These are phyloP conservation scores for Kurtzmaniella quercitrusa DNA, from an alignment of 1,139 yeast species.

Conservation along the genomic window DNA sequence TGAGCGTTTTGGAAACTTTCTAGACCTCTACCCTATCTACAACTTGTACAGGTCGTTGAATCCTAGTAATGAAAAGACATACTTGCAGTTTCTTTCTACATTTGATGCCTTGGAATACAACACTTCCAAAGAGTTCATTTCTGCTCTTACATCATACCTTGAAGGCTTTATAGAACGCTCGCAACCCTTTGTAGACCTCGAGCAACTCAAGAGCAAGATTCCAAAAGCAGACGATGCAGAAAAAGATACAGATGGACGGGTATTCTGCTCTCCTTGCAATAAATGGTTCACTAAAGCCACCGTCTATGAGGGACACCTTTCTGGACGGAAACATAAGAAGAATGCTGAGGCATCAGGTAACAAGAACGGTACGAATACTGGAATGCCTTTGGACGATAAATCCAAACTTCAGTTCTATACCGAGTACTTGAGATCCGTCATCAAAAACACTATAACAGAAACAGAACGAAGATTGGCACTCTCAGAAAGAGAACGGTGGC, in stretches of 20 bases:
- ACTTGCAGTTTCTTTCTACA: constrained; percentile 47
- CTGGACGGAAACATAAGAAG: constrained; percentile 73
- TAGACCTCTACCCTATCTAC: constrained; percentile 55
- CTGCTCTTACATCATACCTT: constrained; percentile 43
- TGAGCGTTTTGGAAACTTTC: constrained; percentile 60
- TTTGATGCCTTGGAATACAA: constrained; percentile 38
- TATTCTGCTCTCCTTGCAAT: constrained; percentile 63
- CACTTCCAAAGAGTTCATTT: constrained; percentile 42
- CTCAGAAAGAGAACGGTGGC: constrained; percentile 67
- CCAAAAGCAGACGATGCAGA: constrained; percentile 9
- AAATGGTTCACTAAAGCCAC: constrained; percentile 60
- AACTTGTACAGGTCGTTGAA: constrained; percentile 47
- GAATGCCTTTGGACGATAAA: constrained; percentile 2
- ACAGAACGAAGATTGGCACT: constrained; percentile 64
- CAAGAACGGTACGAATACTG: constrained; percentile 4
- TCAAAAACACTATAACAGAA: constrained; percentile 53
- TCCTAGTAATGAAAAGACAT: constrained; percentile 27
- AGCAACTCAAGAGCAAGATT: constrained; percentile 27
- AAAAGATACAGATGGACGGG: constrained; percentile 28
- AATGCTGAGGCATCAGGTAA: constrained; percentile 20
- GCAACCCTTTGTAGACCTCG: constrained; percentile 48
- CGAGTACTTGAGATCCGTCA: constrained; percentile 27
- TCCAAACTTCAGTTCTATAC: constrained; percentile 25
- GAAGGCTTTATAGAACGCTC: constrained; percentile 39
- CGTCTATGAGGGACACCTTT: constrained; percentile 65